Base-by-base conservation (phyloP, 2,329 filamentous ascomycete genomes). In the Beauveria australis region DNA sequence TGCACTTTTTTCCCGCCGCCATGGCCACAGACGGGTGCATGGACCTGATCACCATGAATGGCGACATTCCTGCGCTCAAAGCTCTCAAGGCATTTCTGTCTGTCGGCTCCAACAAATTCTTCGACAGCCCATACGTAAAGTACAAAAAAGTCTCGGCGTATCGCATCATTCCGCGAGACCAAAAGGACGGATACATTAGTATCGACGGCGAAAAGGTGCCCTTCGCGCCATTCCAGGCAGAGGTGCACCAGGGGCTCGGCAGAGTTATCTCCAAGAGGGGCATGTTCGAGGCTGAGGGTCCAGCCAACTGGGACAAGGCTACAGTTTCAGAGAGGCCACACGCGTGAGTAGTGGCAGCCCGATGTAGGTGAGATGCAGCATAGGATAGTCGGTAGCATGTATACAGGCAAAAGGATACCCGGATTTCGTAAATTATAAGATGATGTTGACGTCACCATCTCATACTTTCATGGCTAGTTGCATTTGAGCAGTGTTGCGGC, bases 71-170 rank as follows among this genome's bases (percentile, higher is more conserved):
- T 2, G 82, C 87, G 8, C 61, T 81, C 1, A 87, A 84, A 3
- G 84, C 89, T 7, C 71, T 95, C 30, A 80, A 84, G 37, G 85
- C 92, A 66, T 79, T 97, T 67, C 74, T 87, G 2, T 82, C 85
- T 0, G 83, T 96, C 16, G 88, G 91, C 64, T 83, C 82, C 9
- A 86, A 88, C 57, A 83, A 82, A 3, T 88, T 96, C 66, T 95
- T 96, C 66, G 89, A 96, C 70, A 85, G 89, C 69, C 81, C 85
- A 0, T 81, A 89, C 44, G 89, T 96, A 14, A 81, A 81, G 33
- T 93, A 97, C 73, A 84, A 87, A 67, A 99, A 99, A 73, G 82
- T 97, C 4, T 81, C 83, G n/a, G 94, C 88, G 0, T 97, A 94
- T 71, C 83, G 94, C 47, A 87, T 99, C 64, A 87, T 87, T 3